Conservation (phyloP, 345 rosid species). For the Salix brachista region DNA sequence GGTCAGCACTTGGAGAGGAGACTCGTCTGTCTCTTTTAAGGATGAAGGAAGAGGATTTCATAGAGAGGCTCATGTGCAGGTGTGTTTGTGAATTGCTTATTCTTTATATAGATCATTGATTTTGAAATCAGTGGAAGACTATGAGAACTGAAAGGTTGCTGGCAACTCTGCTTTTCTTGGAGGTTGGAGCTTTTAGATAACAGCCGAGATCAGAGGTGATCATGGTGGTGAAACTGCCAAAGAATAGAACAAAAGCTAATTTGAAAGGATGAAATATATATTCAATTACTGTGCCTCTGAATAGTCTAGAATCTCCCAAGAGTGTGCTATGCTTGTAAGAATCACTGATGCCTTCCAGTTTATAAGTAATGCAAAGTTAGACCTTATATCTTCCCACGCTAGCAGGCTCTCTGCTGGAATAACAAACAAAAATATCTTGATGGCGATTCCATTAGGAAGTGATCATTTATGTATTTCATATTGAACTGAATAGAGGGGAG, state of each 20-base stretch:
- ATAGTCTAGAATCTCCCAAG: background rate
- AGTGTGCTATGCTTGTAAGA: background rate
- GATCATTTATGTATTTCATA: background rate
- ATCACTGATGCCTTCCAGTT: background rate
- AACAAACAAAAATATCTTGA: background rate
- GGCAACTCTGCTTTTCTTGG: conserved; percentile 13
- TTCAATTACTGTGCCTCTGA: background rate
- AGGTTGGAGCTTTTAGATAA: conserved; percentile 11
- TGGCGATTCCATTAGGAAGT: conserved; percentile 1
- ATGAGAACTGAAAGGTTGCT: conserved; percentile 13
- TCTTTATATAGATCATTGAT: conserved; percentile 8
- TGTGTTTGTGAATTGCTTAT: conserved; percentile 35
- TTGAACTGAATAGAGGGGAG: background rate
- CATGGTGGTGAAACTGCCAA: conserved; percentile 12
- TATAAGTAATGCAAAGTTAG: background rate
- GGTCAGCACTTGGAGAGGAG: conserved; percentile 90
- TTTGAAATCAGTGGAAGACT: conserved; percentile 9
- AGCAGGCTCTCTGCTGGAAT: background rate
- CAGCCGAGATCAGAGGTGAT: conserved; percentile 1
- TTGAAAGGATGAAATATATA: background rate
- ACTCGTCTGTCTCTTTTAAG: conserved; percentile 74
- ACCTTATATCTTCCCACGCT: background rate
- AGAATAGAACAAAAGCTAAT: conserved; percentile 9
- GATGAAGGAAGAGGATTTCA: conserved; percentile 98
- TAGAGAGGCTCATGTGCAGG: conserved; percentile 92